Conservation (phyloP, 2,329 filamentous ascomycete species). For the Calonectria naviculata region DNA sequence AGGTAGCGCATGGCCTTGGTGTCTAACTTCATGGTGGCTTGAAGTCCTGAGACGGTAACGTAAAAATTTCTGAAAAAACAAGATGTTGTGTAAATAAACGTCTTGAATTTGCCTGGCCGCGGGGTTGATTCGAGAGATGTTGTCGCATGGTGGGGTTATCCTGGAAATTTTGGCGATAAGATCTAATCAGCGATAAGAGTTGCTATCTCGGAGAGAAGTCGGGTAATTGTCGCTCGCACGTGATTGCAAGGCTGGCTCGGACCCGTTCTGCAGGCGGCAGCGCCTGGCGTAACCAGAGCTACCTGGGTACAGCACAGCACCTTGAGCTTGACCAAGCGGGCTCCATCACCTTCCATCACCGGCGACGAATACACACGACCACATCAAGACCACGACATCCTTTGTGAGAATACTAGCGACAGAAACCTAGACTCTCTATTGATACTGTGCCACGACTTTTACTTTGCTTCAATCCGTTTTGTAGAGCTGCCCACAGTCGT, state of each 20-base stretch:
- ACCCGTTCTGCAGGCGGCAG: conserved; percentile 52
- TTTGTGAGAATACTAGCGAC: conserved; percentile 16
- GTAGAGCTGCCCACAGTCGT: conserved; percentile 40
- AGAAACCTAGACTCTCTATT: conserved; percentile 16
- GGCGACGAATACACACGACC: conserved; percentile 37
- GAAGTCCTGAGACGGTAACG: background rate
- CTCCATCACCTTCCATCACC: conserved; percentile 52
- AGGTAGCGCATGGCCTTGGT: conserved; percentile 94
- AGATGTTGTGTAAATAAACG: conserved; percentile 6
- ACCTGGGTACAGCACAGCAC: conserved; percentile 37
- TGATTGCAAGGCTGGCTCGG: conserved; percentile 45
- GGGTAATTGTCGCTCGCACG: conserved; percentile 35
- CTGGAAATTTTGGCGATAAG: conserved; percentile 43
- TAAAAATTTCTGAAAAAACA: background rate
- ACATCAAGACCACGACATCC: conserved; percentile 31
- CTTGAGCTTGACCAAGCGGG: conserved; percentile 51
- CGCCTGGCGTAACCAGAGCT: conserved; percentile 59
- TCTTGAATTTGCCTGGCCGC: conserved; percentile 24
- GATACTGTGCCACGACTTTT: conserved; percentile 18
- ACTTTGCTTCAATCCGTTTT: conserved; percentile 24
- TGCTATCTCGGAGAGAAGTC: conserved; percentile 30
- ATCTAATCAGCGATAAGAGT: conserved; percentile 45
- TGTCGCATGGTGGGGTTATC: conserved; percentile 42
- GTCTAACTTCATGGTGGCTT: conserved; percentile 86
- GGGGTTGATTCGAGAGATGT: conserved; percentile 33